Evolutionary conservation across 257 asterid species (phyloP).

Genomic region (Cruciata laevipes): DNA sequence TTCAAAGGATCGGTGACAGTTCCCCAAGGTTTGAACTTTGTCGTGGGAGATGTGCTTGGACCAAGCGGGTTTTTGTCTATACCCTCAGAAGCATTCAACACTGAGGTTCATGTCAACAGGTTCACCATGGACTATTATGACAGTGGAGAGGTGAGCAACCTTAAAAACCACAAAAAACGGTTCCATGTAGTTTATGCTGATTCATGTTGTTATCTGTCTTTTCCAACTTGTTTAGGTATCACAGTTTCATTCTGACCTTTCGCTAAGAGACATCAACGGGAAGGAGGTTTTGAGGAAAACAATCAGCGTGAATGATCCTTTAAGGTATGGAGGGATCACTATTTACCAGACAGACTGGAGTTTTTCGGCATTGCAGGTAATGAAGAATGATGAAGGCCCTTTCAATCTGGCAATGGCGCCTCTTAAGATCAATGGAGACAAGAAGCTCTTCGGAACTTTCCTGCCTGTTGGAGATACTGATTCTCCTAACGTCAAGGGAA

Average conservation of each 20-base stretch:
- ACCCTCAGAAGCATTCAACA: conserved; percentile 72
- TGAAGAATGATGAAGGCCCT: conserved; percentile 81
- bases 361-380: conserved; percentile 63
- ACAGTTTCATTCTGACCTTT: conserved; percentile 83
- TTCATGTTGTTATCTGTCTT: conserved; percentile 21
- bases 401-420: conserved; percentile 96
- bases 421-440: conserved; percentile 68
- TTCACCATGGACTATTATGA: conserved; percentile 71
- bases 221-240: conserved; percentile 48
- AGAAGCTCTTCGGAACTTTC: conserved; percentile 81
- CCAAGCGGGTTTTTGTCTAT: conserved; percentile 63
- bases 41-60: conserved; percentile 59
- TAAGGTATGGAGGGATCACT: conserved; percentile 79
- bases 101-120: conserved; percentile 75
- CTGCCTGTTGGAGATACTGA: conserved; percentile 56
- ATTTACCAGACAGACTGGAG: conserved; percentile 60
- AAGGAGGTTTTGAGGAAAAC: conserved; percentile 87
- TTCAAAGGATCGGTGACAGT: conserved; percentile 73
- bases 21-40: conserved; percentile 79
- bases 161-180: not conserved
- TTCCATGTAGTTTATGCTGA: conserved; percentile 15
- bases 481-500: conserved; percentile 61
- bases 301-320: conserved; percentile 78
- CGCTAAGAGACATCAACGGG: conserved; percentile 65
- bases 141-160: conserved; percentile 70